phyloP scores from a whole-genome alignment of 306 rosid genomes.

The Hippophae gyantsensis region DNA sequence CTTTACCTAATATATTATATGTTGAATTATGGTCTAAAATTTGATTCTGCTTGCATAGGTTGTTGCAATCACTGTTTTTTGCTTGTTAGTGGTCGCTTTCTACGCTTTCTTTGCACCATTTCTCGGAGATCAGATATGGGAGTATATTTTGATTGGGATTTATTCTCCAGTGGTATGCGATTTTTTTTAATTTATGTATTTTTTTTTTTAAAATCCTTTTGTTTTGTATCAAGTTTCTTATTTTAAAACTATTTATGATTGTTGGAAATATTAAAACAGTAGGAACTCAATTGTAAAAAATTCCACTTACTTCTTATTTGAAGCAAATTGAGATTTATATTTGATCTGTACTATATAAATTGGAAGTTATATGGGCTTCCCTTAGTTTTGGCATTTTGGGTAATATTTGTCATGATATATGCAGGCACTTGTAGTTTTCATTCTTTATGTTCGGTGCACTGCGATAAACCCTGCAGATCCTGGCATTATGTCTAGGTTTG shows the following conservation, averaged over 20 bases:
- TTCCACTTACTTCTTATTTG: no score
- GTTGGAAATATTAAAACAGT: no score
- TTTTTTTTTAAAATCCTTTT: not conserved
- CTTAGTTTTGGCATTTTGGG: not conserved
- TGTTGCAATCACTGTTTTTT: constrained; percentile 82
- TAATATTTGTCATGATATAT: constrained; percentile 25
- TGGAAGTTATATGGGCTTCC: no score
- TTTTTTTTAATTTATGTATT: not conserved
- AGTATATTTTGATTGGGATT: constrained; percentile 51
- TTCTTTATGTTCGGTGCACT: constrained; percentile 86
- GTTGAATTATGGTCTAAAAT: constrained; percentile 17
- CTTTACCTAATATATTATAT: not conserved
- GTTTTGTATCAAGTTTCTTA: no score
- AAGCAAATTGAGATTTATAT: no score
- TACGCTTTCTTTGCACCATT: constrained; percentile 91
- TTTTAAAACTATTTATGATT: no score
- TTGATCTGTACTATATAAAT: no score
- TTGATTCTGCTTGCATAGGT: constrained; percentile 49
- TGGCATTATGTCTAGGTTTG: constrained; percentile 81
- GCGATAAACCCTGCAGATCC: constrained; percentile 99
- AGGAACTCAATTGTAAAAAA: no score
- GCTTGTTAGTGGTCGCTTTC: constrained; percentile 81
- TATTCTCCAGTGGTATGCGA: constrained; percentile 83
- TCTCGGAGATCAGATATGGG: constrained; percentile 76
- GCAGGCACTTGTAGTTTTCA: constrained; percentile 88